Evolutionary conservation across 768 basidiomycete genomes (phyloP), one percentile per base, ranked within the genome.

Genomic region (Rhodotorula sphaerocarpa): DNA sequence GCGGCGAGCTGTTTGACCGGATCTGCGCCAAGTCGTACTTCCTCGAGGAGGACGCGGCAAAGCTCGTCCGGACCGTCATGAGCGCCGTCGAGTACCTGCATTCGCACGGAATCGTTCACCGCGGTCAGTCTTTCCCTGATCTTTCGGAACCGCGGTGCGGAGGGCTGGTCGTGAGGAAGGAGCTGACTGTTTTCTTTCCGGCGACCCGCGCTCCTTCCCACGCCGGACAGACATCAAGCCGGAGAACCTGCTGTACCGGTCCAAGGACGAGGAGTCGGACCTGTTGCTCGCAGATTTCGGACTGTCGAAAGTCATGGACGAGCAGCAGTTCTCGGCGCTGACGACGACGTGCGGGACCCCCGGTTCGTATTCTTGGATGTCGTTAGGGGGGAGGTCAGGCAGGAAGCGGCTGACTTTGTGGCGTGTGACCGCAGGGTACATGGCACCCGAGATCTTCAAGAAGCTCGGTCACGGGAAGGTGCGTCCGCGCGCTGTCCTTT

Each of bases 281-380:
- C 86, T 99, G 71, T 88, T 95, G 85, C 85, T 99, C 61, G 93
- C 93, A 0, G 93, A 99, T 76, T 99, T 99, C 74, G 93, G 92
- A 23, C 80, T 95, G 61, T 50, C 48, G 16, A 84, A 90, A 39
- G 82, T 96, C 45, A 86, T 97, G 81, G 85, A 92, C 42, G 89
- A 90, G 70, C 85, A 88, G 65, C 90, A 90, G 75, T 81, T 91
- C 70, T 85, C 83, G 59, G 76, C 87, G 71, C 79, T 99, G 66
- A 96, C 91, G 0, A 95, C 96, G 75, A 88, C 96, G 42, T 99
- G 93, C 71, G 93, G 93, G 20, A 92, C 90, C 3, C 90, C 70
- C 31, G 70, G 72, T 66, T 31, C 36, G 46, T 25, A 23, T 33
- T 2, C 28, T 33, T 34, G 16, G 31, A 5, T 43, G 1, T 21